A percentile compares a stretch with the other conserved stretches of the same genome.
phyloP scores from a whole-genome alignment of 768 basidiomycete genomes.

The Arthromyces matolae region DNA sequence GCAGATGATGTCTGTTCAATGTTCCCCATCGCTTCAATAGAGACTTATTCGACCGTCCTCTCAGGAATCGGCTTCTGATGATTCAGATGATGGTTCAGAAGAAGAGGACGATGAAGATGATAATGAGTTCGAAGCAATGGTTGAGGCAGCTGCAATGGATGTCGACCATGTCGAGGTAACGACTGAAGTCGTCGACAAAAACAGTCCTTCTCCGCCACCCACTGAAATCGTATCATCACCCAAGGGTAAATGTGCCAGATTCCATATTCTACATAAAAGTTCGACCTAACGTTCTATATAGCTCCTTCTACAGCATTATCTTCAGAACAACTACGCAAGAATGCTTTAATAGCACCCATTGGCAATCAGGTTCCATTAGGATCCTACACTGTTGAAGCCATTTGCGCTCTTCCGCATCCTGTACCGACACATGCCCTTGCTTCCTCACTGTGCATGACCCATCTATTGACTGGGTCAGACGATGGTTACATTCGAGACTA shows the following conservation, averaged over 20 bases:
- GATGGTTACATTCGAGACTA: slow-evolving; percentile 93
- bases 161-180: slow-evolving; percentile 16
- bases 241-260: slow-evolving; percentile 10
- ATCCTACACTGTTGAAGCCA: slow-evolving; percentile 83
- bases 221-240: slow-evolving; percentile 6
- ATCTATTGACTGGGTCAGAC: slow-evolving; percentile 86
- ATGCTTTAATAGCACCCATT: slow-evolving; percentile 33
- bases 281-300: slow-evolving; percentile 8
- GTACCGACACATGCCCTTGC: slow-evolving; percentile 86
- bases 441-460: slow-evolving; percentile 80
- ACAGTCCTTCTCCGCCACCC: slow-evolving; percentile 5
- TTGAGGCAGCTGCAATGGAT: slow-evolving; percentile 24
- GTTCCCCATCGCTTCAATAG: slow-evolving; percentile 15
- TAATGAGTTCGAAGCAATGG: slow-evolving; percentile 19
- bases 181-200: slow-evolving; percentile 20
- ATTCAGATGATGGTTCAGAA: slow-evolving; percentile 51
- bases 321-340: slow-evolving; percentile 49
- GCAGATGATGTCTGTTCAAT: slow-evolving; percentile 65
- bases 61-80: slow-evolving; percentile 58
- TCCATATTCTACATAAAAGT: not conserved
- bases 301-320: slow-evolving; percentile 18
- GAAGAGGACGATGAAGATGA: slow-evolving; percentile 54
- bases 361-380: slow-evolving; percentile 37
- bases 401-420: slow-evolving; percentile 88
- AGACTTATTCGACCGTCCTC: slow-evolving; percentile 1